Percentiles rank a stretch among this genome's conserved stretches.
phyloP scores from a whole-genome alignment of 2,329 filamentous ascomycete species.

The Paraphoma chrysanthemicola region DNA sequence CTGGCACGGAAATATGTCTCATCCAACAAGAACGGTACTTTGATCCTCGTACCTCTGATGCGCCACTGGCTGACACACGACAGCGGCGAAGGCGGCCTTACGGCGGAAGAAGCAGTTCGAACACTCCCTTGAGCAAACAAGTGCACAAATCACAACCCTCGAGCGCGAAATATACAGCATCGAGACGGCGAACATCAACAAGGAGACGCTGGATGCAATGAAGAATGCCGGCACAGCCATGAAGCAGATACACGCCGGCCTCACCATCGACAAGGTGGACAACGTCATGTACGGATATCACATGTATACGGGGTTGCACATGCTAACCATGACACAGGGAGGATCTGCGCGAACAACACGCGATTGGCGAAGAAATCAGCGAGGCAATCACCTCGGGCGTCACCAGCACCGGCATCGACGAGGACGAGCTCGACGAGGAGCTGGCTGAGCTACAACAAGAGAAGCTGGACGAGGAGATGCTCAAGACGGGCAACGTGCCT shows the following conservation, averaged over 20 bases:
- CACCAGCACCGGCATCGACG: constrained; percentile 77
- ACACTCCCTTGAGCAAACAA: constrained; percentile 88
- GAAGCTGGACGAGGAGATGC: constrained; percentile 90
- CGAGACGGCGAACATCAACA: constrained; percentile 98
- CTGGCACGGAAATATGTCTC: constrained; percentile 88
- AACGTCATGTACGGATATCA: constrained; percentile 90
- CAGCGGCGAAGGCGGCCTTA: constrained; percentile 88
- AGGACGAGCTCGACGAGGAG: constrained; percentile 84
- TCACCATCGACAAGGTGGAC: constrained; percentile 94
- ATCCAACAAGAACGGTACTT: constrained; percentile 87
- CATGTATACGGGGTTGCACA: too few relatives aligned
- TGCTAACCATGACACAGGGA: constrained; percentile 66
- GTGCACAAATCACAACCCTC: constrained; percentile 86
- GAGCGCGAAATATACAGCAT: constrained; percentile 97
- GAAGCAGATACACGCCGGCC: constrained; percentile 87
- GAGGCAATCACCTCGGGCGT: constrained; percentile 77
- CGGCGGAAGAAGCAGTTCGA: constrained; percentile 95
- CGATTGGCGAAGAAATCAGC: constrained; percentile 90
- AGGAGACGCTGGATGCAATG: constrained; percentile 94
- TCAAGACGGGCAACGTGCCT: constrained; percentile 85
- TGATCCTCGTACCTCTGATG: constrained; percentile 9
- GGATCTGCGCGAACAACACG: constrained; percentile 87
- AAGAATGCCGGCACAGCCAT: constrained; percentile 88
- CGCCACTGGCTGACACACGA: constrained; percentile 17
- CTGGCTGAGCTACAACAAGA: constrained; percentile 89